Evolutionary conservation across 352 stramenopile genomes (phyloP).

Genomic region (Saprolegnia diclina): DNA sequence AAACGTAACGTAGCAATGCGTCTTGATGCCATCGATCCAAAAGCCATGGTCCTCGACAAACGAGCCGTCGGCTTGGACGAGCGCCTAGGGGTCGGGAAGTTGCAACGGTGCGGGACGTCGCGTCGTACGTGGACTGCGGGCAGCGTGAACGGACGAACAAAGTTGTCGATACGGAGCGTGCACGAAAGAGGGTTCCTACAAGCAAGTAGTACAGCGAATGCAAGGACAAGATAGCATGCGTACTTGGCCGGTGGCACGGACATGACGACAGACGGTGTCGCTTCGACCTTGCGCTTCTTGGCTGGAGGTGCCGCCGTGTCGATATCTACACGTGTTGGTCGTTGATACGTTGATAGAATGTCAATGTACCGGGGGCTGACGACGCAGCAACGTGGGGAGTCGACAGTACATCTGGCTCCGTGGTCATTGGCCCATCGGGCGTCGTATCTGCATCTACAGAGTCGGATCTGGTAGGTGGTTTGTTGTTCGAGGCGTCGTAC

Average conservation of each 20-base stretch:
- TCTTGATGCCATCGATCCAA: constrained; percentile 87
- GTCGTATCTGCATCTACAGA: not conserved
- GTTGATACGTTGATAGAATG: too few species aligned
- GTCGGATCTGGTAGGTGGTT: not conserved
- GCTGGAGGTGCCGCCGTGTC: not conserved
- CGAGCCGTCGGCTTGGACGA: constrained; percentile 46
- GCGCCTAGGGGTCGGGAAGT: constrained; percentile 36
- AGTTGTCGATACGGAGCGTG: constrained; percentile 65
- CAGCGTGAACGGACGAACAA: constrained; percentile 64
- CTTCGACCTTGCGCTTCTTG: constrained; percentile 14
- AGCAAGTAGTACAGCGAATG: not conserved
- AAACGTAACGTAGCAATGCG: constrained; percentile 81
- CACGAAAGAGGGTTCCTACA: constrained; percentile 16
- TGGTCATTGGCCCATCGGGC: not conserved
- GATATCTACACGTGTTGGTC: constrained; percentile 18
- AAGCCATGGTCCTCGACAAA: constrained; percentile 65
- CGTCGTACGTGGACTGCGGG: constrained; percentile 59
- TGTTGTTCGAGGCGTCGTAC: not conserved
- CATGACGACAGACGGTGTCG: not conserved
- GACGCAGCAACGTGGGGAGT: not conserved
- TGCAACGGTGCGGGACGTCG: too few species aligned
- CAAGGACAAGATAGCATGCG: not conserved
- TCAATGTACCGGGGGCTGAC: not conserved
- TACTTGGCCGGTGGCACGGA: not conserved
- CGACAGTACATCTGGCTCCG: not conserved